Base-by-base conservation (phyloP, 2,329 filamentous ascomycete species). In the Diaporthe ampelina region DNA sequence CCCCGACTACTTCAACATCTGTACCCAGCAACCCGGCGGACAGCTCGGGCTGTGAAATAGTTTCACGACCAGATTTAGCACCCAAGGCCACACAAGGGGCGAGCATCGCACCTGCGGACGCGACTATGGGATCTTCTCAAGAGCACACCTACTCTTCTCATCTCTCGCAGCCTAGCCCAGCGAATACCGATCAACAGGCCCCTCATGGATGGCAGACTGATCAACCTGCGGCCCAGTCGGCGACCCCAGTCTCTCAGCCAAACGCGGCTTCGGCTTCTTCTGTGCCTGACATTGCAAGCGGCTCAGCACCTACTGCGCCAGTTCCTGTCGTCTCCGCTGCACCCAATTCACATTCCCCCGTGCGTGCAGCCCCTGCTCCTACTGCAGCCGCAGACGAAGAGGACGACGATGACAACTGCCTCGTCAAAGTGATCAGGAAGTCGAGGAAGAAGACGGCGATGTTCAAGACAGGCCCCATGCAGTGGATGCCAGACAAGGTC, bases 401-500 rank as follows among this genome's bases (percentile, higher is more conserved):
- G 1, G 63, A 68, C 10, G 29, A 37, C 6, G 48, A 54, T 5
- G 29, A 67, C 21, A 54, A 67, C 29, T 11, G 37, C 21, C 63
- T 68, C 63, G 4, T 54, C 11, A 37, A 40, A 0, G 32, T 7
- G 9, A 9, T 26, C 15, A 68, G 17, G 32, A 24, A 32, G 21
- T 3, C 21, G 4, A 32, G 48, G 10, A n/a, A 13, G 1, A 40
- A 29, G 13, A 37, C 0, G 11, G 26, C 19, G 7, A 19, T 50
- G 1, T 8, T 68, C 21, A 37, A 58, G 35, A 15, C 6, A 17
- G 63, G 45, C n/a, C 48, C 63, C 15, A 68, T 68, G 63, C 35
- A 68, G 21, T 68, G 63, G 63, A 26, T 54, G n/a, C 63, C 63
- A 13, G 63, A 37, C 4, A 24, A 68, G 15, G 32, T 40, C 11